A percentile compares a stretch with the other conserved stretches of the same genome.
Conservation (phyloP, 148 eudicot species). For the Polygonum maritimum region DNA sequence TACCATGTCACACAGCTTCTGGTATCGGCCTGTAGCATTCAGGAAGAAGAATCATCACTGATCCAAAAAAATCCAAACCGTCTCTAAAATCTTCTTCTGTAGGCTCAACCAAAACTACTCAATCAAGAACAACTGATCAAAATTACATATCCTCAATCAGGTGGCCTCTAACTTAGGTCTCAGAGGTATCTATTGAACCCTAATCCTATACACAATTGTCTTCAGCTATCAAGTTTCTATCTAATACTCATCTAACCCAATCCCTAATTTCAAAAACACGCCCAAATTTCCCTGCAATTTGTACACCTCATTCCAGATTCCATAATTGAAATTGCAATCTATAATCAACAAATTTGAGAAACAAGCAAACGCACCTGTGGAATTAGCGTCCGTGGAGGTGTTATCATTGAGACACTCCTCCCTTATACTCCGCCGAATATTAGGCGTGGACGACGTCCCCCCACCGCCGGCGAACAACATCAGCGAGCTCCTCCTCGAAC, state of each 20-base stretch:
- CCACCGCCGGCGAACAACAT: constrained; percentile 82
- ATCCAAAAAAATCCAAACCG: not conserved
- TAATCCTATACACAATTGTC: not conserved
- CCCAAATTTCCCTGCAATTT: not conserved
- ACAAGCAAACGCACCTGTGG: not conserved
- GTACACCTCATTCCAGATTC: too few species aligned
- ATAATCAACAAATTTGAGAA: not conserved
- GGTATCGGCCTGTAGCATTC: constrained; percentile 19
- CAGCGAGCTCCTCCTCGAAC: constrained; percentile 26
- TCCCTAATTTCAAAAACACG: not conserved
- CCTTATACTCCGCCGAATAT: constrained; percentile 66
- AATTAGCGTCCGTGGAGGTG: not conserved
- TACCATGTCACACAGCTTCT: constrained; percentile 59
- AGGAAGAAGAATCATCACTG: not conserved
- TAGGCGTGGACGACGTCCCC: constrained; percentile 50
- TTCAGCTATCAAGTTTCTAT: not conserved
- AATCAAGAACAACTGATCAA: not conserved
- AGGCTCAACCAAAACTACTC: not conserved
- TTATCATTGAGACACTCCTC: constrained; percentile 43
- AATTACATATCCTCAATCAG: too few species aligned
- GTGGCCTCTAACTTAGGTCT: too few species aligned
- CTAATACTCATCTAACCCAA: not conserved
- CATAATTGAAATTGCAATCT: not conserved
- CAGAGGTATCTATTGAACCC: too few species aligned
- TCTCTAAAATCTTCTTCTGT: not conserved